Conservation (phyloP, 1,284 basidiomycete genomes). For the Trametes sp. region DNA sequence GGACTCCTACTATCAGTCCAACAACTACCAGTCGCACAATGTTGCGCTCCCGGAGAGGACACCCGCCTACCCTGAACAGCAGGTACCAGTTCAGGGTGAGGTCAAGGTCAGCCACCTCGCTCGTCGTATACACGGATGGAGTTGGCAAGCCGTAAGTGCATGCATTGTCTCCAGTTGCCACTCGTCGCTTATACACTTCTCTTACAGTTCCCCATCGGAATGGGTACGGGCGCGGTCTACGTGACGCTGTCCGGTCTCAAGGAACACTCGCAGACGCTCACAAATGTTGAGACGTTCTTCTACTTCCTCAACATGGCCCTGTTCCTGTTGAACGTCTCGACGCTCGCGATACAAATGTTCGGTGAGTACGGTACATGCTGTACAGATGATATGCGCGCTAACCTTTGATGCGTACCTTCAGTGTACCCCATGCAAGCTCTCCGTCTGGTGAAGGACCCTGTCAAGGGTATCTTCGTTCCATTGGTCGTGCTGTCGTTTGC, state of each 20-base stretch:
- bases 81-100: background rate
- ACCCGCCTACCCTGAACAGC: conserved; percentile 4
- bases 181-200: background rate
- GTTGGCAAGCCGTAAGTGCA: conserved; percentile 54
- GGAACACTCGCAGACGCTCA: conserved; percentile 43
- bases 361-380: conserved; percentile 37
- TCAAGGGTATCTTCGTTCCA: conserved; percentile 56
- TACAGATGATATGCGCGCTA: background rate
- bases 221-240: conserved; percentile 59
- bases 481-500: conserved; percentile 57
- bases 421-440: conserved; percentile 54
- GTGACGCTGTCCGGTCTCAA: conserved; percentile 52
- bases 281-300: conserved; percentile 50
- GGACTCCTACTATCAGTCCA: conserved; percentile 10
- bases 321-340: conserved; percentile 52
- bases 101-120: conserved; percentile 40
- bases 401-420: conserved; percentile 24
- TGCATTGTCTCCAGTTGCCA: background rate
- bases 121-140: conserved; percentile 57
- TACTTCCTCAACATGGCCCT: conserved; percentile 55
- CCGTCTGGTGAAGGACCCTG: conserved; percentile 52
- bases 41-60: conserved; percentile 20
- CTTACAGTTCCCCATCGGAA: conserved; percentile 55
- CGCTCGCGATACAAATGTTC: conserved; percentile 52
- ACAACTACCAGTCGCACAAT: conserved; percentile 22